Conservation (phyloP, 768 basidiomycete species). For the Serendipita indica region DNA sequence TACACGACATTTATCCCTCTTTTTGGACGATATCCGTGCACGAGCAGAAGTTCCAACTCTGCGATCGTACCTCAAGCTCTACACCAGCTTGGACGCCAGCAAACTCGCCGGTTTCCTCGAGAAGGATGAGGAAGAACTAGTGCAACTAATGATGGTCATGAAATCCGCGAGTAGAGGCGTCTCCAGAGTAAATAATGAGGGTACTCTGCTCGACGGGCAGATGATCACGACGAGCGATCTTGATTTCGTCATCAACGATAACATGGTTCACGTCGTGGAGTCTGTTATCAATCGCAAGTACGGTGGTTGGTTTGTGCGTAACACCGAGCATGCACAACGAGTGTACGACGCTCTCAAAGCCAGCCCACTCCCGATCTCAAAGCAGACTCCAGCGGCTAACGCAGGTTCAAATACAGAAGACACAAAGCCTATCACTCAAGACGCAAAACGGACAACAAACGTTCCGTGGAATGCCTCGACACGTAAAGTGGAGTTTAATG, state of each 20-base stretch:
- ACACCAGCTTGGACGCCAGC: slow-evolving; percentile 80
- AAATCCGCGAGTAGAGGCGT: slow-evolving; percentile 76
- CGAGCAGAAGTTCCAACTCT: slow-evolving; percentile 69
- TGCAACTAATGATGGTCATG: slow-evolving; percentile 94
- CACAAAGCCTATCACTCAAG: neutral
- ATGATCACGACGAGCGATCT: slow-evolving; percentile 82
- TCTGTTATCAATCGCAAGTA: slow-evolving; percentile 86
- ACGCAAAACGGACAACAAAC: neutral
- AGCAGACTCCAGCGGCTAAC: slow-evolving; percentile 13
- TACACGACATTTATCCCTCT: slow-evolving; percentile 68
- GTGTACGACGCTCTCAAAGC: slow-evolving; percentile 65
- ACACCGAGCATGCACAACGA: slow-evolving; percentile 81
- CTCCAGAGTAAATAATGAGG: slow-evolving; percentile 38
- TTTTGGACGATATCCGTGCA: slow-evolving; percentile 67
- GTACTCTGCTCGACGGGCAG: slow-evolving; percentile 64
- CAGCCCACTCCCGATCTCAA: slow-evolving; percentile 33
- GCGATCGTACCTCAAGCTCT: slow-evolving; percentile 85
- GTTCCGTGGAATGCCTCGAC: neutral
- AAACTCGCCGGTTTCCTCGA: slow-evolving; percentile 89
- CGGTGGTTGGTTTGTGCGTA: slow-evolving; percentile 95
- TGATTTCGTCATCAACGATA: slow-evolving; percentile 93
- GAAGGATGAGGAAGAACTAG: slow-evolving; percentile 81
- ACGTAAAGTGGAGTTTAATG: neutral
- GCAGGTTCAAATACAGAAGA: neutral
- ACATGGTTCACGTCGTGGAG: slow-evolving; percentile 93